These are phyloP conservation scores for Mytilinidion resinicola DNA, from an alignment of 495 filamentous ascomycete genomes.

Conservation along the genomic window DNA sequence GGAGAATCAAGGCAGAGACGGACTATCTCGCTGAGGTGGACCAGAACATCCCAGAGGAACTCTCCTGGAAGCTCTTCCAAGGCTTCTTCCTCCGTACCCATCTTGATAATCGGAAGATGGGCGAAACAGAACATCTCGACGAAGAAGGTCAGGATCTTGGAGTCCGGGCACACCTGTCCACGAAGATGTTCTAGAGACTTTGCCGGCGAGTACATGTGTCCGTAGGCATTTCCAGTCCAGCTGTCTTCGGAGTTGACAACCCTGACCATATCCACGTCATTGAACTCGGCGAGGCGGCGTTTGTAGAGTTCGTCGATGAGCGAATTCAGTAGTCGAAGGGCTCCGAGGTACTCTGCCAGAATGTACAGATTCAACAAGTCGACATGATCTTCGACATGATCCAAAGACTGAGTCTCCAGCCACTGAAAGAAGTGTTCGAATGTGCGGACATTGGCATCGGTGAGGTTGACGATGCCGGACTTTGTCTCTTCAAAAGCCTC, in stretches of 20 bases:
- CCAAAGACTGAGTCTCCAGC: background rate
- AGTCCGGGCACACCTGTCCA: background rate
- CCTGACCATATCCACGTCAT: background rate
- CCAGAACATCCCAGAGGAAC: background rate
- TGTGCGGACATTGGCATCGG: background rate
- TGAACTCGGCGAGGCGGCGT: background rate
- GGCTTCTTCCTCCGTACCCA: background rate
- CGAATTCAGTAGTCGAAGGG: background rate
- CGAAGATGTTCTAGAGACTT: too few relatives aligned
- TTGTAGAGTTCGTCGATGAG: background rate
- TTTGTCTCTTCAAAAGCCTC: background rate
- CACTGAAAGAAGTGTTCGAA: background rate
- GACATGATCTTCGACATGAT: background rate
- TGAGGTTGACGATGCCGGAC: background rate
- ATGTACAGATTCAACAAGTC: background rate
- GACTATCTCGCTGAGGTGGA: too few relatives aligned
- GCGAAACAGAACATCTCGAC: background rate
- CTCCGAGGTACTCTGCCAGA: background rate
- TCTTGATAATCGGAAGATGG: background rate
- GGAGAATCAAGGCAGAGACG: too few relatives aligned
- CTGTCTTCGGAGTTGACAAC: background rate
- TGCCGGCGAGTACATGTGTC: background rate
- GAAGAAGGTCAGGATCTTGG: background rate
- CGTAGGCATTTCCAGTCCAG: background rate
- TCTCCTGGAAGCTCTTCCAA: background rate